Conservation (phyloP, 352 stramenopile species). For the Phytophthora palmivora region DNA sequence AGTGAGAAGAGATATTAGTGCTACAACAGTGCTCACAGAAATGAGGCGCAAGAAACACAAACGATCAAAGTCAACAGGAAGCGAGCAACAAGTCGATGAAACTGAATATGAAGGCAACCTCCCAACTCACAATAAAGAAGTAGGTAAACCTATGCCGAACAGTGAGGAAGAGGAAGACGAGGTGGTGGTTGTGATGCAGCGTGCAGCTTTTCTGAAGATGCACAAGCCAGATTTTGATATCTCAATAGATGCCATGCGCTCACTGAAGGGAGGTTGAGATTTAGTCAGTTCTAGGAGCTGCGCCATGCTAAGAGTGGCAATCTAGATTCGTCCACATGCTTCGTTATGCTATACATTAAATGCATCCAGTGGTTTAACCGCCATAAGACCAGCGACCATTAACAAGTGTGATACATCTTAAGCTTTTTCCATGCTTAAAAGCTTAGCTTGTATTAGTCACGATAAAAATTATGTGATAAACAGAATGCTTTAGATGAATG, state of each 20-base stretch:
- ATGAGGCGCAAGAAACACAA: conserved; percentile 20
- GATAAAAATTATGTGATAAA: too few relatives aligned
- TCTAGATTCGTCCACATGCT: too few relatives aligned
- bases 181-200: conserved; percentile 43
- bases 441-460: too few relatives aligned
- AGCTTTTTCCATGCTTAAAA: too few relatives aligned
- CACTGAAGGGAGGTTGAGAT: conserved; percentile 38
- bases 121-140: background rate
- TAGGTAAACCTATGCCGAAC: background rate
- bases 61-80: conserved; percentile 7
- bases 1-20: conserved; percentile 49
- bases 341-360: too few relatives aligned
- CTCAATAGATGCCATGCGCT: conserved; percentile 25
- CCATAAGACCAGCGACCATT: too few relatives aligned
- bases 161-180: conserved; percentile 21
- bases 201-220: conserved; percentile 40
- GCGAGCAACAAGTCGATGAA: background rate
- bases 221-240: conserved; percentile 39
- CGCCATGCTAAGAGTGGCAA: too few relatives aligned
- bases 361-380: too few relatives aligned
- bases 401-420: too few relatives aligned
- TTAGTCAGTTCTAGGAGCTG: conserved; percentile 36
- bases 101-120: too few relatives aligned
- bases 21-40: conserved; percentile 35
- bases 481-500: too few relatives aligned